These are phyloP conservation scores for Warburgia ugandensis DNA, from an alignment of 164 flowering plant genomes.

Conservation along the genomic window DNA sequence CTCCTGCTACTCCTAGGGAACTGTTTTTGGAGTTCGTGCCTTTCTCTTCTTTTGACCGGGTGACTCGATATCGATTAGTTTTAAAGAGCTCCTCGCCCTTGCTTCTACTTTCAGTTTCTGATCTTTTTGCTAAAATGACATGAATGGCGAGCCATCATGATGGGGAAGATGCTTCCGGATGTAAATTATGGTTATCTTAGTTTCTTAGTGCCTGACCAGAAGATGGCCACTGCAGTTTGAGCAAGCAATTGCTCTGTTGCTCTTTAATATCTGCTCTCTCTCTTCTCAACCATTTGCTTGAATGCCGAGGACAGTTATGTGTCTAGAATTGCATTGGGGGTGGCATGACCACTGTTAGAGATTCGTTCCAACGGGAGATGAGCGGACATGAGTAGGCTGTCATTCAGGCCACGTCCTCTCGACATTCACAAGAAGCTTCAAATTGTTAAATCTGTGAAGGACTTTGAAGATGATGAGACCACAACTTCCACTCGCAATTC, in stretches of 20 bases:
- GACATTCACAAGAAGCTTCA: slow-evolving; percentile 97
- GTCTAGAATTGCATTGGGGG: slow-evolving; percentile 12
- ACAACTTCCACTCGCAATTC: slow-evolving; percentile 66
- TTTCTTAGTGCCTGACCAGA: no score
- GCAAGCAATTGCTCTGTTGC: background rate
- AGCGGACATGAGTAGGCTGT: slow-evolving; percentile 76
- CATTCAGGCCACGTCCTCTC: slow-evolving; percentile 92
- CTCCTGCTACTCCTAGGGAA: background rate
- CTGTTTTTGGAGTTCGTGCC: background rate
- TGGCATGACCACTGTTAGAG: slow-evolving; percentile 13
- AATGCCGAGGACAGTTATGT: background rate
- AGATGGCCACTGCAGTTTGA: background rate
- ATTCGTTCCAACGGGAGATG: slow-evolving; percentile 23
- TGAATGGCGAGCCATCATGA: no score
- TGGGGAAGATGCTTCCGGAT: no score
- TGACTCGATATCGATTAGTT: background rate
- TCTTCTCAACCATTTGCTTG: background rate
- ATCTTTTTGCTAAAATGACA: no score
- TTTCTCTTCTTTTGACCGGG: background rate
- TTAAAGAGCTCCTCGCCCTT: background rate
- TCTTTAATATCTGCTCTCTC: background rate
- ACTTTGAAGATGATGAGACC: slow-evolving; percentile 86
- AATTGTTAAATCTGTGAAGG: slow-evolving; percentile 77
- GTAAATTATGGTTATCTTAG: background rate
- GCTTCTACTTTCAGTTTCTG: no score